Conservation (phyloP, 148 eudicot genomes). For the Fagopyrum esculentum region DNA sequence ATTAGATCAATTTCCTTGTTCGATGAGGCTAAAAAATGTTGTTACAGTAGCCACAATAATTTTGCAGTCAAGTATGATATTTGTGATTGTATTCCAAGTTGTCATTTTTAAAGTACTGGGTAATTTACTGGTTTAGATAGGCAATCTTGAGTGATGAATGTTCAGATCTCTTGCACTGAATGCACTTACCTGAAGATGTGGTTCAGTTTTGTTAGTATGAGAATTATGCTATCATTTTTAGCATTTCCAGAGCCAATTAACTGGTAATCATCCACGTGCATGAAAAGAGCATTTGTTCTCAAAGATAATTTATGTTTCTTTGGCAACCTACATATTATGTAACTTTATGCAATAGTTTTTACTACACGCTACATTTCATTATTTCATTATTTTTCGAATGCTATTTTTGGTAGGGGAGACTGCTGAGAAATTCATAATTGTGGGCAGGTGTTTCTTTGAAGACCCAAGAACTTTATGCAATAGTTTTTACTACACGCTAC, state of each 20-base stretch:
- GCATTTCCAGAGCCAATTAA: background rate
- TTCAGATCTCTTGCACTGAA: background rate
- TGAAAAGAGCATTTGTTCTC: background rate
- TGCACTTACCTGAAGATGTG: background rate
- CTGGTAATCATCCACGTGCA: too few relatives aligned
- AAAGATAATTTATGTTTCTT: background rate
- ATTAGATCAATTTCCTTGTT: background rate
- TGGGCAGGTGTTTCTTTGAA: conserved; percentile 70
- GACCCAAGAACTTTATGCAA: conserved; percentile 83
- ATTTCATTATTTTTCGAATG: background rate
- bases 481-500: conserved; percentile 75
- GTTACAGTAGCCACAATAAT: background rate
- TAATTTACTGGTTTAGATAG: background rate
- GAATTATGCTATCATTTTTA: background rate
- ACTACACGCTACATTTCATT: background rate
- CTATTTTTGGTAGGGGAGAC: background rate
- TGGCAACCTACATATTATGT: background rate
- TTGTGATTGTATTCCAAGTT: background rate
- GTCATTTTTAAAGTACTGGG: background rate
- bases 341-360: too few relatives aligned
- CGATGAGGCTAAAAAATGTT: background rate
- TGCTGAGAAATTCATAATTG: background rate
- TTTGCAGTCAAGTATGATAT: background rate
- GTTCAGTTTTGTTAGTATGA: background rate
- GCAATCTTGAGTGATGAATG: background rate